Base-by-base conservation (phyloP, 257 asterid species). In the Capsicum pubescens region DNA sequence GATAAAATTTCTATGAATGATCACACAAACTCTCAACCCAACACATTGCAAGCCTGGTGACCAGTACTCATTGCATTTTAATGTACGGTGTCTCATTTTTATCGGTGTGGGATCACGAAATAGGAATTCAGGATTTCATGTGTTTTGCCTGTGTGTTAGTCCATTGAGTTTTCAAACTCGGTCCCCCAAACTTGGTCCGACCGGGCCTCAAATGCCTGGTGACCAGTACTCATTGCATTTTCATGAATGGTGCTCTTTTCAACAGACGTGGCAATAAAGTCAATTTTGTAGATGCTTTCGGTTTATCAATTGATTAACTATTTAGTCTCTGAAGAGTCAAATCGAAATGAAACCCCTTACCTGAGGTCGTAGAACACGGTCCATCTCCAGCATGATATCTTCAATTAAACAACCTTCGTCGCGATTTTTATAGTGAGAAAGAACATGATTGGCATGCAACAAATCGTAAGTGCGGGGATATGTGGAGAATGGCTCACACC, bases 401-500 rank as follows among this genome's bases (percentile, higher is more conserved):
- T 94, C 97, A 44, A 90, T 91, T 69, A 87, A 89, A 90, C 98
- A 97, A 85, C 97, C 97, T 80, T 93, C 94, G 82, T 86, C 92
- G 9, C 84, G 89, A 83, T 82, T 88, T 87, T 85, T 86, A 89
- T 90, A 91, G 84, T 84, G 90, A 76, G 98, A 92, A 88, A 97
- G 90, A 63, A 97, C 89, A 64, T 88, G 90, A 84, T 90, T 87
- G 83, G 90, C 87, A 86, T 86, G 89, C 72, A 86, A 70, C 77
- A 97, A 89, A 87, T 97, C 98, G 15, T 94, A 97, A 0, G 99
- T 57, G 50, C 99, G 98, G 10, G 99, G 99, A 85, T 97, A 94
- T 63, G 98, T 97, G 35, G 99, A 97, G 90, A 97, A 97, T 52
- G 97, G 93, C 84, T 94, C 98, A 58, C 98, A 97, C 98, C 98